phyloP scores from a whole-genome alignment of 1,139 yeast species.

The Debaryomyces robertsiae region DNA sequence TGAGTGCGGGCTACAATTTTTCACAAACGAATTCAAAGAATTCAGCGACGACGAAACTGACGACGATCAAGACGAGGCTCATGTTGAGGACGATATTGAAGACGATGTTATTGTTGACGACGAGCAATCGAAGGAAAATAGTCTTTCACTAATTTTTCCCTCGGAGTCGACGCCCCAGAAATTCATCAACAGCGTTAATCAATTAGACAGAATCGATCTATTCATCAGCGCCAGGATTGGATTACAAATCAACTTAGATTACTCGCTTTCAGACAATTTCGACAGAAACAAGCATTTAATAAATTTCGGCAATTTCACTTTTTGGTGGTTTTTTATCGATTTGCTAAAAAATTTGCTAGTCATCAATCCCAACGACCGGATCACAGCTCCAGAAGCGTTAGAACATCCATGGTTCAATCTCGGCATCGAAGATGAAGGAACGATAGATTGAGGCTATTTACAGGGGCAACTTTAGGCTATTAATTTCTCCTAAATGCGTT shows the following conservation, averaged over 20 bases:
- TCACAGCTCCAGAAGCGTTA: conserved; percentile 69
- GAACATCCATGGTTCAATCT: conserved; percentile 76
- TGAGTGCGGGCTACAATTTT: conserved; percentile 47
- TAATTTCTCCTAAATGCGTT: too few species aligned
- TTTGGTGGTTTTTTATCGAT: conserved; percentile 79
- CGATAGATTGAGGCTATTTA: conserved; percentile 21
- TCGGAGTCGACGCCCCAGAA: conserved; percentile 43
- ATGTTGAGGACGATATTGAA: conserved; percentile 24
- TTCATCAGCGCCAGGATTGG: conserved; percentile 46
- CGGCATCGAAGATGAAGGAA: conserved; percentile 81
- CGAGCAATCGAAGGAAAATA: conserved; percentile 27
- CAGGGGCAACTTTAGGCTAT: too few species aligned
- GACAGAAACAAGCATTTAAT: conserved; percentile 42
- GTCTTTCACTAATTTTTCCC: conserved; percentile 39
- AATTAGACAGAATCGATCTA: conserved; percentile 53
- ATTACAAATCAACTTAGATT: conserved; percentile 43
- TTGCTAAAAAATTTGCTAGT: conserved; percentile 60
- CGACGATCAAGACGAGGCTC: conserved; percentile 13
- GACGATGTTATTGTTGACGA: conserved; percentile 36
- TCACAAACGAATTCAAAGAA: conserved; percentile 30
- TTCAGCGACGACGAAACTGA: conserved; percentile 17
- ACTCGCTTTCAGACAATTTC: conserved; percentile 43
- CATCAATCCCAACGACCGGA: conserved; percentile 63
- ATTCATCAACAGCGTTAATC: conserved; percentile 54
- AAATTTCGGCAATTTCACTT: conserved; percentile 58